Evolutionary conservation across 2,329 filamentous ascomycete species (phyloP).

Genomic region (Beauveria caledonica): DNA sequence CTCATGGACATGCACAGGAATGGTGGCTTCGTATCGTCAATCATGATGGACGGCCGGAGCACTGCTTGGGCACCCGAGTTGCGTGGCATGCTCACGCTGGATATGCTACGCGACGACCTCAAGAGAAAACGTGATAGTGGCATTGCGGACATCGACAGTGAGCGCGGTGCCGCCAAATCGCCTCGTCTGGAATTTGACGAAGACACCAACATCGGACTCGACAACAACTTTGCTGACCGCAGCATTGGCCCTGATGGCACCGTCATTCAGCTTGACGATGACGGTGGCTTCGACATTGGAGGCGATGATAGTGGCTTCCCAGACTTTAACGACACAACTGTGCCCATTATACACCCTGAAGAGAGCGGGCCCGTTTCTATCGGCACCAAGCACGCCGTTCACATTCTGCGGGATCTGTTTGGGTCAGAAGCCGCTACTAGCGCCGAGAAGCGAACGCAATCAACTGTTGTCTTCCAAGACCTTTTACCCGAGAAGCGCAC

Average conservation of each 20-base stretch:
- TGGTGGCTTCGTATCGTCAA: slow-evolving; percentile 79
- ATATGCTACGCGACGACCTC: slow-evolving; percentile 69
- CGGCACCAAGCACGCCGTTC: slow-evolving; percentile 91
- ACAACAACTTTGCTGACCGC: slow-evolving; percentile 44
- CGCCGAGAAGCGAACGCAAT: slow-evolving; percentile 65
- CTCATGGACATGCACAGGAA: slow-evolving; percentile 88
- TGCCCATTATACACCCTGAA: slow-evolving; percentile 67
- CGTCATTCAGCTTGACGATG: slow-evolving; percentile 29
- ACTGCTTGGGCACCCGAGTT: slow-evolving; percentile 86
- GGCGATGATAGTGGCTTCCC: slow-evolving; percentile 44
- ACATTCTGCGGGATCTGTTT: slow-evolving; percentile 84
- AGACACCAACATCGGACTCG: slow-evolving; percentile 47
- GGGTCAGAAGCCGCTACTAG: slow-evolving; percentile 62
- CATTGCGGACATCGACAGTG: slow-evolving; percentile 68
- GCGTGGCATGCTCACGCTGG: slow-evolving; percentile 82
- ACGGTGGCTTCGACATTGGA: slow-evolving; percentile 42
- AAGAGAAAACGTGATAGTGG: slow-evolving; percentile 93
- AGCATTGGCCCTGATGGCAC: slow-evolving; percentile 52
- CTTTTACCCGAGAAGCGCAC: slow-evolving; percentile 76
- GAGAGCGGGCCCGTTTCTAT: slow-evolving; percentile 82
- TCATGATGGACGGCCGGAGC: slow-evolving; percentile 73
- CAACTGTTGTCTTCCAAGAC: slow-evolving; percentile 80
- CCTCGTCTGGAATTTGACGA: slow-evolving; percentile 62
- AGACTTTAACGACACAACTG: slow-evolving; percentile 68
- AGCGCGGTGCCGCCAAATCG: slow-evolving; percentile 56